Conservation (phyloP, 2,329 filamentous ascomycete genomes). For the Hyphodiscus sp. region DNA sequence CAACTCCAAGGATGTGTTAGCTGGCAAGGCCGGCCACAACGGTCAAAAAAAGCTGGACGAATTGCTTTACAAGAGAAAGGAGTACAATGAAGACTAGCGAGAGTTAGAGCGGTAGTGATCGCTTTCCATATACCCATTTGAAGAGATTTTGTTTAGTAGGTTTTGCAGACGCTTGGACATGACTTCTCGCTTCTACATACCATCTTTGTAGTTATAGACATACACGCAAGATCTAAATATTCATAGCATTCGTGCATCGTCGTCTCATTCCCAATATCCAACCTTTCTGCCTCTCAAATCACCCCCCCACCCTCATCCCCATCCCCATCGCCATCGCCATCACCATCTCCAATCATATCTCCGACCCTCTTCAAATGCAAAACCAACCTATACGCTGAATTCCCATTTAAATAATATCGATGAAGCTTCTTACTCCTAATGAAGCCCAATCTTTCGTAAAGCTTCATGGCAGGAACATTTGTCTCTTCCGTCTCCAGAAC, state of each 20-base stretch:
- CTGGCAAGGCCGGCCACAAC: slow-evolving; percentile 7
- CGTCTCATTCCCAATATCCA: too few relatives aligned
- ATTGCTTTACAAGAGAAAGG: background rate
- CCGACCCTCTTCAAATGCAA: slow-evolving; percentile 41
- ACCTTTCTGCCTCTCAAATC: background rate
- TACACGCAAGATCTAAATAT: too few relatives aligned
- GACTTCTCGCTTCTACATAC: background rate
- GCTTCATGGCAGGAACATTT: slow-evolving; percentile 80
- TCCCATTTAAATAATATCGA: slow-evolving; percentile 94
- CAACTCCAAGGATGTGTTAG: slow-evolving; percentile 36
- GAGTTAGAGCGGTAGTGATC: background rate
- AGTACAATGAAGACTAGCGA: background rate
- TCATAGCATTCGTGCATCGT: too few relatives aligned
- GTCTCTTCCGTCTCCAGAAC: slow-evolving; percentile 94
- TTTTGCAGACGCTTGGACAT: background rate
- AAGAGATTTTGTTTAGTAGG: background rate
- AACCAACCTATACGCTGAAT: slow-evolving; percentile 84
- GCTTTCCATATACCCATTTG: slow-evolving; percentile 2
- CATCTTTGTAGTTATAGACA: too few relatives aligned
- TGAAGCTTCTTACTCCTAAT: slow-evolving; percentile 87
- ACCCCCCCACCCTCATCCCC: background rate
- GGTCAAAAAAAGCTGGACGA: slow-evolving; percentile 8
- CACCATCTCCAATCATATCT: slow-evolving; percentile 21
- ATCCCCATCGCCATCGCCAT: background rate
- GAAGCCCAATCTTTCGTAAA: slow-evolving; percentile 92